These are phyloP conservation scores for Candida dubliniensis DNA, from an alignment of 1,139 yeast species.

Conservation along the genomic window DNA sequence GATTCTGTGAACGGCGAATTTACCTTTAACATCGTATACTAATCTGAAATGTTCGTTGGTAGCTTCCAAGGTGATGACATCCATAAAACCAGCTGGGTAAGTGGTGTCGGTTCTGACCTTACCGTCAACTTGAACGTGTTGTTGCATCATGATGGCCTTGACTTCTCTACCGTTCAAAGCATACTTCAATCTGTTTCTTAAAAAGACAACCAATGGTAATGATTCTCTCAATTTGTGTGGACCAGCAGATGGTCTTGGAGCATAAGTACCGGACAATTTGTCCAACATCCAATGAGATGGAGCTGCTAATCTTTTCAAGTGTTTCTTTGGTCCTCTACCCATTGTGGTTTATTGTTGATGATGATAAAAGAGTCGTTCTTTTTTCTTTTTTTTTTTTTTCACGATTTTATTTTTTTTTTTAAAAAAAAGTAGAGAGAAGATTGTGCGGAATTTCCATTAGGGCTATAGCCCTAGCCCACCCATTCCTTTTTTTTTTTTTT, in stretches of 20 bases:
- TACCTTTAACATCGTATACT: constrained; percentile 96
- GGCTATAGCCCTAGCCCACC: background rate
- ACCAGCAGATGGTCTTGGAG: constrained; percentile 99
- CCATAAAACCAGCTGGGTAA: constrained; percentile 99
- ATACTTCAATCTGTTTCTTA: constrained; percentile 99
- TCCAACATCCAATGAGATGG: constrained; percentile 99
- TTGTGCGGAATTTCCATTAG: background rate
- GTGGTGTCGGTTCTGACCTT: constrained; percentile 99
- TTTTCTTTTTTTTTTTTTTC: background rate
- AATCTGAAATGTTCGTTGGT: constrained; percentile 99
- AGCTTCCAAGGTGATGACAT: constrained; percentile 93
- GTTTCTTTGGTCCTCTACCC: constrained; percentile 43
- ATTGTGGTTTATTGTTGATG: constrained; percentile 14
- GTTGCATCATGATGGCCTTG: constrained; percentile 98
- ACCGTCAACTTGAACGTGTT: constrained; percentile 98
- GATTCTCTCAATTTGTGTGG: constrained; percentile 99
- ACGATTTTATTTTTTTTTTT: background rate
- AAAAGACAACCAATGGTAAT: constrained; percentile 94
- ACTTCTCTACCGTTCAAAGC: constrained; percentile 99
- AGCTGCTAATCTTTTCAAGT: constrained; percentile 47
- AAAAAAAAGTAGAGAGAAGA: background rate
- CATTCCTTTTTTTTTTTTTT: too few species aligned
- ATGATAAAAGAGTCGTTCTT: background rate
- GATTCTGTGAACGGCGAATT: constrained; percentile 99
- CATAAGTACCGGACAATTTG: constrained; percentile 99